Base-by-base conservation (phyloP, 1,284 basidiomycete genomes). In the Takashimella tepidaria region DNA sequence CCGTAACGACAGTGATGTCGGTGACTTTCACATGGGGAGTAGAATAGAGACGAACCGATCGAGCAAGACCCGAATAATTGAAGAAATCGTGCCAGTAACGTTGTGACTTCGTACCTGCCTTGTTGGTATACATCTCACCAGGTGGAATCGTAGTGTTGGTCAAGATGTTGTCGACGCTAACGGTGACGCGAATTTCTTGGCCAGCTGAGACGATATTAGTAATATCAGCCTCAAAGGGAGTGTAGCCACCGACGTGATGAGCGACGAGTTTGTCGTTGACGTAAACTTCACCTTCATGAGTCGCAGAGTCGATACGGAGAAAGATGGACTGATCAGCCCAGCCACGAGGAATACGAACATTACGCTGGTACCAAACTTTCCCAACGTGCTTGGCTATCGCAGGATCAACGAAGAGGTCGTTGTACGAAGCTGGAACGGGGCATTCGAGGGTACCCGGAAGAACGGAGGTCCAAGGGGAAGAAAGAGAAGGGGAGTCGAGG, bases 361-460 rank as follows among this genome's bases (percentile, higher is more conserved):
- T 25, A 1, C 55, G 57, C 27, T 66, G 61, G 47, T 63, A 65
- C 61, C 68, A 55, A 46, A 63, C 52, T 57, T 68, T 63, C 47
- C 66, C 58, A 61, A 72, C 51, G 57, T 67, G 57, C 24, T 72
- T 40, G 40, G 68, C 54, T 31, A 67, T 51, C 49, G 58, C 51
- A n/a, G 64, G 61, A 53, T 61, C 53, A 56, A 72, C 57, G 62
- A 68, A 63, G 53, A 63, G 57, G 47, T 65, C 63, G 54, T 65
- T 65, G 56, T 65, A 65, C 12, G 61, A 63, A 4, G 63, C 63
- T 19, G 63, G 63, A 8, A 65, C 63, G 5, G 63, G 61, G 44
- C 61, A 63, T 49, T 65, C 61, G 25, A 55, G 57, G 21, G 22
- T 20, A 6, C 60, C 60, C 3, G 60, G 60, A 4, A 61, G 53